phyloP scores from a whole-genome alignment of 2,329 filamentous ascomycete species.

The Cladorrhinum sp. region DNA sequence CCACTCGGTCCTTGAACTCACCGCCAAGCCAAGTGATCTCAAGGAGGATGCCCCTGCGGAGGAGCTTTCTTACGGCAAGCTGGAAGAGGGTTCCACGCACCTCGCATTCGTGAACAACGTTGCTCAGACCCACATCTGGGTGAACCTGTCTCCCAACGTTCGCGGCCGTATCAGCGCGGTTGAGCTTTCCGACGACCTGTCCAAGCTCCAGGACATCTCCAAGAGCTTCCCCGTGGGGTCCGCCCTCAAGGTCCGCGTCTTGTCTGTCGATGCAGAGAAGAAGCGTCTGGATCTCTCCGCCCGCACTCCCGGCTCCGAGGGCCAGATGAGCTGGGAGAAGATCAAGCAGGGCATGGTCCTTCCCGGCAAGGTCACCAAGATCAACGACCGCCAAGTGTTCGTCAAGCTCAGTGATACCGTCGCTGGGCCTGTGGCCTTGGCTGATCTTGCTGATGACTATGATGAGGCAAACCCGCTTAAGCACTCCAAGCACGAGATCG shows the following conservation, averaged over 20 bases:
- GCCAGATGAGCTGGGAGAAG: conserved; percentile 63
- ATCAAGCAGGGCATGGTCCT: conserved; percentile 78
- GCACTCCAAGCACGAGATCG: conserved; percentile 78
- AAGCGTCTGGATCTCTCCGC: conserved; percentile 83
- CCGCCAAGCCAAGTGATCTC: conserved; percentile 69
- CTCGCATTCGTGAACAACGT: conserved; percentile 91
- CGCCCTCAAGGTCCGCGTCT: conserved; percentile 76
- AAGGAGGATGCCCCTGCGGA: conserved; percentile 40
- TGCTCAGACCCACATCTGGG: conserved; percentile 76
- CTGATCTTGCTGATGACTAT: conserved; percentile 85
- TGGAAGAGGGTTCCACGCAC: conserved; percentile 68
- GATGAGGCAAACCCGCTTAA: conserved; percentile 71
- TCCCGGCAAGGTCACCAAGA: conserved; percentile 78
- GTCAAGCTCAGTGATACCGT: conserved; percentile 80
- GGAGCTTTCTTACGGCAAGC: conserved; percentile 66
- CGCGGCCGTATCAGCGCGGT: conserved; percentile 78
- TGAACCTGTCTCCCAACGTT: conserved; percentile 83
- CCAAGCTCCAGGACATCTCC: conserved; percentile 70
- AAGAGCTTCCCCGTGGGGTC: conserved; percentile 87
- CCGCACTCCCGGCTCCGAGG: conserved; percentile 56
- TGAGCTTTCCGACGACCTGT: conserved; percentile 84
- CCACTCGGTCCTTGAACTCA: conserved; percentile 83
- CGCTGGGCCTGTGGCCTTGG: conserved; percentile 74
- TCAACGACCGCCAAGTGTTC: conserved; percentile 77
- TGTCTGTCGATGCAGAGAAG: conserved; percentile 67